Evolutionary conservation across 2,329 filamentous ascomycete genomes (phyloP), one percentile per base, ranked within the genome.

Genomic region (Lasiodiplodia gonubiensis): DNA sequence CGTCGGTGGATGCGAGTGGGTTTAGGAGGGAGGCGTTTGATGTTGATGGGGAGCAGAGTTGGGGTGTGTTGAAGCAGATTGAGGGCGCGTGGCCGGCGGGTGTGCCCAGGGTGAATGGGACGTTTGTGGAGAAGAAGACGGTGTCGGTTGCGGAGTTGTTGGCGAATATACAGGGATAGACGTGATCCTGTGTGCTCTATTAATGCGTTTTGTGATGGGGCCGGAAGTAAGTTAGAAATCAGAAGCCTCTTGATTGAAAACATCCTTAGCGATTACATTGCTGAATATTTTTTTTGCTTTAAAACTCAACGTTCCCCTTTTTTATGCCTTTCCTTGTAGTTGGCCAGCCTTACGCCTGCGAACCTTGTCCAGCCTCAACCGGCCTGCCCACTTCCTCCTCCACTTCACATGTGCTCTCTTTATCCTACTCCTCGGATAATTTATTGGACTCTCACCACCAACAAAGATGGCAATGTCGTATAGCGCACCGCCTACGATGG

Each of bases 381-480:
- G 49, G 11, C 37, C 16, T n/a, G 35, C 55, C 66, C 49, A 67
- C 49, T 57, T 63, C 51, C 53, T 63, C 33, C 57, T 63, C 66
- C 66, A 67, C 66, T 54, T 64, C 18, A 48, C 18, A 30, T 64
- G 35, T 4, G 66, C 66, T 2, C 66, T 39, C 66, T 57, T 67
- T 7, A 67, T 42, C 21, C 66, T 25, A 23, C 35, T 35, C 27
- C 57, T 21, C 8, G 66, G 66, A 23, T 67, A 79, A 52, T 79
- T 79, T n/a, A 79, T 68, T 1, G 76, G 78, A 61, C 72, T 75
- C 67, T 80, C 78, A 3, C 75, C 76, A 14, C 79, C 79, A n/a
- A 72, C 77, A 60, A 80, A 80, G 12, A 80, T 78, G 11, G 75
- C 70, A 16, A 75, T 61, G 64, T 80, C 77, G 51, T 80, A 80